phyloP scores from a whole-genome alignment of 495 filamentous ascomycete species.

The Penicilliopsis zonata region DNA sequence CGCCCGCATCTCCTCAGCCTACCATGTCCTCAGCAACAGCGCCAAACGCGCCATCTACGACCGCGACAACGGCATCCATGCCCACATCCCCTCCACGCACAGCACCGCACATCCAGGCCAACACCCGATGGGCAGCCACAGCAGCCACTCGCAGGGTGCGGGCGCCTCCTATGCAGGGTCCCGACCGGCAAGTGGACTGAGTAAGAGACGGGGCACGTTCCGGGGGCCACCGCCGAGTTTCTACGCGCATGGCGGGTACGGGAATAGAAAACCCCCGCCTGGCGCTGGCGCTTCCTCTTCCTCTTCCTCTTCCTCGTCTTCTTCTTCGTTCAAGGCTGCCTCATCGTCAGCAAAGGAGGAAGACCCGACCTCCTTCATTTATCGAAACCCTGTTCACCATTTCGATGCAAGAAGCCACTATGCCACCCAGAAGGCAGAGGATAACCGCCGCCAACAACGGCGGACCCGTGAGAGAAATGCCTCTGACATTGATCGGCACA shows the following conservation, averaged over 20 bases:
- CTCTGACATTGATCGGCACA: slow-evolving; percentile 16
- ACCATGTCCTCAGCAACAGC: slow-evolving; percentile 60
- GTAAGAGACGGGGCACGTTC: slow-evolving; percentile 60
- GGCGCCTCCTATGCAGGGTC: slow-evolving; percentile 44
- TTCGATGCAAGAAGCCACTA: slow-evolving; percentile 59
- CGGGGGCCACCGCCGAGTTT: slow-evolving; percentile 83
- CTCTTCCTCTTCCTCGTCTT: slow-evolving; percentile 6
- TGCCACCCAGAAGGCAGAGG: slow-evolving; percentile 51
- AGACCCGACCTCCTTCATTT: slow-evolving; percentile 32
- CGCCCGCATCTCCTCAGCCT: slow-evolving; percentile 76
- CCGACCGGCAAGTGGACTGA: slow-evolving; percentile 67
- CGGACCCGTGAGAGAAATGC: slow-evolving; percentile 11
- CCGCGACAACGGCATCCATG: slow-evolving; percentile 42
- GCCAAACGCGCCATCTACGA: slow-evolving; percentile 72
- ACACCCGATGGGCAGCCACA: slow-evolving; percentile 34
- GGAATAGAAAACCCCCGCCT: slow-evolving; percentile 7
- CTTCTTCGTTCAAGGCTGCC: slow-evolving; percentile 2
- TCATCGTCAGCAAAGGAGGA: slow-evolving; percentile 11
- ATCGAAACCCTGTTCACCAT: slow-evolving; percentile 45
- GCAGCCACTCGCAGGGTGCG: slow-evolving; percentile 27
- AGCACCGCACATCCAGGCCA: slow-evolving; percentile 22
- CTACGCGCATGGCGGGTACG: slow-evolving; percentile 60
- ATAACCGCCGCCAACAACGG: slow-evolving; percentile 35
- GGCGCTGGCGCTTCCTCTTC: slow-evolving; percentile 7
- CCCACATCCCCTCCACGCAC: slow-evolving; percentile 17